Conservation (phyloP, 179 eudicot genomes). For the Carnegiea gigantea region DNA sequence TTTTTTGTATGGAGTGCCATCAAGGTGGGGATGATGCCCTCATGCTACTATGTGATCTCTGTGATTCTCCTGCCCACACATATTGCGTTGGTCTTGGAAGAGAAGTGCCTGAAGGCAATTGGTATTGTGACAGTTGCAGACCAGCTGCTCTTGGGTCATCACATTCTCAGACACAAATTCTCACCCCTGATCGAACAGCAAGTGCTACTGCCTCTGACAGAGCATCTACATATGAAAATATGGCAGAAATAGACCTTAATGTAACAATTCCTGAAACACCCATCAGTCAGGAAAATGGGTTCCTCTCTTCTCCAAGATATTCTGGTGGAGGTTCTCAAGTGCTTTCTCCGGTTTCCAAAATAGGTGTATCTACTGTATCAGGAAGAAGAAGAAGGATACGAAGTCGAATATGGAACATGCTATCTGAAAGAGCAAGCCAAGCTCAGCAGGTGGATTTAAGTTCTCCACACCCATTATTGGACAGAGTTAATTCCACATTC, state of each 20-base stretch:
- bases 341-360: conserved; percentile 47
- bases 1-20: conserved; percentile 86
- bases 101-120: conserved; percentile 90
- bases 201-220: conserved; percentile 35
- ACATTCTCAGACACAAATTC: conserved; percentile 42
- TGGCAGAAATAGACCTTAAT: conserved; percentile 78
- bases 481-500: conserved; percentile 24
- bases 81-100: conserved; percentile 89
- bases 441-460: conserved; percentile 21
- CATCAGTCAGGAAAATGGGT: conserved; percentile 44
- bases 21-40: conserved; percentile 92
- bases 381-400: conserved; percentile 74
- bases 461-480: conserved; percentile 20
- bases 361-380: conserved; percentile 58
- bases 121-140: conserved; percentile 97
- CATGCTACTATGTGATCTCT: conserved; percentile 86
- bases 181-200: conserved; percentile 40
- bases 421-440: conserved; percentile 32
- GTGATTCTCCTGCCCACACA: conserved; percentile 98
- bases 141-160: conserved; percentile 59
- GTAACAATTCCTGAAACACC: conserved; percentile 75
- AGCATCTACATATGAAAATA: conserved; percentile 45
- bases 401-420: conserved; percentile 46
- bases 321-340: conserved; percentile 41
- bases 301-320: conserved; percentile 47